These are phyloP conservation scores for Peltaster fructicola DNA, from an alignment of 2,329 filamentous ascomycete genomes.

Conservation along the genomic window DNA sequence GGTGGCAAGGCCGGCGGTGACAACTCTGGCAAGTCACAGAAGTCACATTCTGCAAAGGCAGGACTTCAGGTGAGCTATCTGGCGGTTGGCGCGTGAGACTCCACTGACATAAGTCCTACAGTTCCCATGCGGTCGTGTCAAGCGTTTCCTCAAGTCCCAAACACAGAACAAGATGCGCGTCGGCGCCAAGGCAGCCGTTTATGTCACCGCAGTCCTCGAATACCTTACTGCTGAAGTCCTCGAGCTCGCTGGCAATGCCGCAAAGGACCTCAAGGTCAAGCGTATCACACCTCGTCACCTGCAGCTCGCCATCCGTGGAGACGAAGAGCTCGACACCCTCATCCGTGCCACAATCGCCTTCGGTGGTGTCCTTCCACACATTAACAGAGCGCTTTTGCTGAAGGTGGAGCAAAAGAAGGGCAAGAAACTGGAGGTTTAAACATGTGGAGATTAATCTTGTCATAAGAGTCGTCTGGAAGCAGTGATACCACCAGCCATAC, in stretches of 20 bases:
- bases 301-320: conserved; percentile 92
- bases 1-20: conserved; percentile 58
- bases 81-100: too few species aligned
- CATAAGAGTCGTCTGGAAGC: conserved; percentile 1
- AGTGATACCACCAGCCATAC: conserved; percentile 1
- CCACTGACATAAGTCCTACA: conserved; percentile 28
- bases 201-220: conserved; percentile 93
- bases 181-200: conserved; percentile 93
- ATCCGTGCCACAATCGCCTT: conserved; percentile 97
- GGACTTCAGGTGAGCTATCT: conserved; percentile 71
- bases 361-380: conserved; percentile 94
- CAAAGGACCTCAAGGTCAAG: conserved; percentile 99
- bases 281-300: conserved; percentile 96
- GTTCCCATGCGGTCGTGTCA: conserved; percentile 99
- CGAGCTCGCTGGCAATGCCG: conserved; percentile 92
- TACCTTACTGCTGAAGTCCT: conserved; percentile 96
- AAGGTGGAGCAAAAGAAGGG: conserved; percentile 99
- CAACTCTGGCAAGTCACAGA: conserved; percentile 71
- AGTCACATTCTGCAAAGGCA: conserved; percentile 83
- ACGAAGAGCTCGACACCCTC: conserved; percentile 93
- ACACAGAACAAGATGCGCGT: conserved; percentile 99
- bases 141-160: conserved; percentile 98
- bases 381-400: conserved; percentile 88
- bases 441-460: too few species aligned
- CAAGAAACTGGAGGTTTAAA: conserved; percentile 36